A percentile compares a stretch with the other conserved stretches of the same genome.
Conservation (phyloP, 768 basidiomycete species). For the Phylloporus sp. region DNA sequence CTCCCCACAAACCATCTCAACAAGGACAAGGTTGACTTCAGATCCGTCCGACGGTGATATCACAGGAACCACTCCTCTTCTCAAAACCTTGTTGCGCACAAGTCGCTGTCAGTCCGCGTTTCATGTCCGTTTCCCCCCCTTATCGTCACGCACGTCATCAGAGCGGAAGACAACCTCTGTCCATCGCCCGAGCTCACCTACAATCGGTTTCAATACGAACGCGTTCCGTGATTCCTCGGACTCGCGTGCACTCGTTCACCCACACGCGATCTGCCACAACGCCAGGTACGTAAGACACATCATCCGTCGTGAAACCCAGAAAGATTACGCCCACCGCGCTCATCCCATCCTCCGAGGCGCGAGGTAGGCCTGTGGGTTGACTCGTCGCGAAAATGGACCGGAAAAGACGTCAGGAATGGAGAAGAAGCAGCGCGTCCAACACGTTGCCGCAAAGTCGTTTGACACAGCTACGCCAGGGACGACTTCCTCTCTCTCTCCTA, state of each 20-base stretch:
- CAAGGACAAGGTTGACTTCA: slow-evolving; percentile 1
- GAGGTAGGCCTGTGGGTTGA: neutral
- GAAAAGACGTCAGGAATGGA: slow-evolving; percentile 8
- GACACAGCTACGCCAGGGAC: slow-evolving; percentile 6
- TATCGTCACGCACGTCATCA: neutral
- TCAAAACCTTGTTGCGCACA: neutral
- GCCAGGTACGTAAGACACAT: slow-evolving; percentile 5
- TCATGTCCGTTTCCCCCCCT: slow-evolving; percentile 10
- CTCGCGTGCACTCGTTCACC: neutral
- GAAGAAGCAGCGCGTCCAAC: slow-evolving; percentile 16
- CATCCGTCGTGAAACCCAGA: neutral
- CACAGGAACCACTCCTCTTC: neutral
- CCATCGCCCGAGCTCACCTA: slow-evolving; percentile 2
- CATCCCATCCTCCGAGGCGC: slow-evolving; percentile 8
- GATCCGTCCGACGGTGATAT: slow-evolving; percentile 4
- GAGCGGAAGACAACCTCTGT: no score
- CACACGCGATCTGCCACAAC: slow-evolving; percentile 5
- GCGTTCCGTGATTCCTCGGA: slow-evolving; percentile 12
- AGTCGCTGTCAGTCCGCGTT: slow-evolving; percentile 5
- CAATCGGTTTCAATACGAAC: slow-evolving; percentile 3
- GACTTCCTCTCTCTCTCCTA: slow-evolving; percentile 1
- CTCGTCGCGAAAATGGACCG: slow-evolving; percentile 5
- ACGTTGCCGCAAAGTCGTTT: slow-evolving; percentile 17
- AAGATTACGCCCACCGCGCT: neutral
- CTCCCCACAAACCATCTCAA: slow-evolving; percentile 5